These are phyloP conservation scores for Staphylotrichum longicolle DNA, from an alignment of 495 filamentous ascomycete genomes.

Conservation along the genomic window DNA sequence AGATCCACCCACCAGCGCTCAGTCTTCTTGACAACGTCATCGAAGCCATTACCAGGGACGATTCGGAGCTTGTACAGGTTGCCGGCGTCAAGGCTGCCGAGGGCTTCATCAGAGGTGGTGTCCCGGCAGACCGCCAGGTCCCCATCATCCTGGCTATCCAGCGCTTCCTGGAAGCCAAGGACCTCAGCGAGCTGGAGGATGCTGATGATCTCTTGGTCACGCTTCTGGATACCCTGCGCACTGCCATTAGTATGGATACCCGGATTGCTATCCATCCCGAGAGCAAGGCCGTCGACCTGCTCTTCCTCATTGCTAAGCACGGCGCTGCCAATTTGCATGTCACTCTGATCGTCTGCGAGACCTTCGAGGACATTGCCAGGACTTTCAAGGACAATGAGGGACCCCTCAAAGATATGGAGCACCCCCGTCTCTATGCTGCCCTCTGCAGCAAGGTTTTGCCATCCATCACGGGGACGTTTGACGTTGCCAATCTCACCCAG, in stretches of 20 bases:
- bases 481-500: constrained; percentile 78
- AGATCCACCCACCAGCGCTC: constrained; percentile 52
- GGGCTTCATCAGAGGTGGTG: constrained; percentile 63
- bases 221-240: constrained; percentile 80
- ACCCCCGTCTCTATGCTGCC: constrained; percentile 65
- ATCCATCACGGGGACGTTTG: constrained; percentile 81
- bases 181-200: constrained; percentile 76
- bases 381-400: constrained; percentile 35
- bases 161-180: constrained; percentile 70
- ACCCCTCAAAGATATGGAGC: constrained; percentile 44
- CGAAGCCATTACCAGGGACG: constrained; percentile 68
- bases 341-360: constrained; percentile 76
- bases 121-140: constrained; percentile 60
- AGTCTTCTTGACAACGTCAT: constrained; percentile 69
- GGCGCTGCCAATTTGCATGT: constrained; percentile 87
- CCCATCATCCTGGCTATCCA: constrained; percentile 74
- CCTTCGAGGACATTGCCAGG: constrained; percentile 81
- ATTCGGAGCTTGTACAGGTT: constrained; percentile 84
- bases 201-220: constrained; percentile 89
- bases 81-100: constrained; percentile 87
- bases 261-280: constrained; percentile 63
- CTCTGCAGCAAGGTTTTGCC: constrained; percentile 86
- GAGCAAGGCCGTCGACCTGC: constrained; percentile 70
- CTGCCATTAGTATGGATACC: constrained; percentile 75
- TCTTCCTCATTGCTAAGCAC: constrained; percentile 85